Base-by-base conservation (phyloP, 345 rosid species). In the Populus davidiana region DNA sequence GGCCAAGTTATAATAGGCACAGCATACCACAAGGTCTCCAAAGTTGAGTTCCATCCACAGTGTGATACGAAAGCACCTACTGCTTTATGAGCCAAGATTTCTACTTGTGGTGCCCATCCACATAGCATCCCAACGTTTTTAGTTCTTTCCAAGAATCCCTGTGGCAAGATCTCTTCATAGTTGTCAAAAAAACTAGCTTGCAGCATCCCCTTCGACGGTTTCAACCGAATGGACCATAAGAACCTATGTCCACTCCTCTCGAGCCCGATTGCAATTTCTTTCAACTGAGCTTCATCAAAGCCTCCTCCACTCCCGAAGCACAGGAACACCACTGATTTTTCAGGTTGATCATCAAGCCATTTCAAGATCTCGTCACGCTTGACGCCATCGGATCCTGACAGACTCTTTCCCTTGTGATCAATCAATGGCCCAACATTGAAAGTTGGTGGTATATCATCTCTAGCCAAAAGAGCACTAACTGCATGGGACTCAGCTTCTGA, bases 261-360 rank as follows among this genome's bases (percentile, higher is more conserved):
- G 6, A 90, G 84, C 10, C 85, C 94, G 20, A 21, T 3, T 2
- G 91, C 94, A 8, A 87, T 82, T 72, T 86, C 85, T 52, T 72
- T 83, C 20, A 85, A 75, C 75, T 90, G 96, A 5, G 78, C 83
- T 50, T 66, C 85, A 56, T 43, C 67, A 61, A 91, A 91, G 52
- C 86, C 70, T 71, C 96, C 94, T 77, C 33, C 66, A 86, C 94
- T 90, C 43, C 96, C 91, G 70, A 91, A 91, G 82, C 91, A 91
- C 29, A 91, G 77, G 78, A 90, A 90, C 76, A 89, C 90, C 17
- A 87, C 92, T 3, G 94, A 86, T 1, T 70, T 67, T 27, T 16
- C 38, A 0, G 91, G 89, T 6, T 90, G 94, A 63, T 80, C 81
- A 56, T 89, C 84, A 2, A 90, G 92, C 96, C 94, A 90, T n/a